Evolutionary conservation across 805 yeast genomes (phyloP), one percentile per base, ranked within the genome.

Genomic region (Candida schatavii): DNA sequence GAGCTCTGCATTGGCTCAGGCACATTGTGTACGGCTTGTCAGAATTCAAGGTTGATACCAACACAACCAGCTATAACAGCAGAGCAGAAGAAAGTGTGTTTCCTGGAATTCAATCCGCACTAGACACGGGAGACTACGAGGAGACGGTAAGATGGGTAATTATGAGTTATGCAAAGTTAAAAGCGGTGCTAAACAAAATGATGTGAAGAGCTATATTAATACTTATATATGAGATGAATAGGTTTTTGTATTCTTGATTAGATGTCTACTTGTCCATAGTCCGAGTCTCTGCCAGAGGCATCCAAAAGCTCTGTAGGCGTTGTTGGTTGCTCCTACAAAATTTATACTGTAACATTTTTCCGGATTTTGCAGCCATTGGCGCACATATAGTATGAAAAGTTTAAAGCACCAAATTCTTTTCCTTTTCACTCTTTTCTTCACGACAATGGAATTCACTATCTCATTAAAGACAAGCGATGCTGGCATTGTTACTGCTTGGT

Each of bases 401-500:
- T 33, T 15, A 19, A 33, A 33, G 18, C 19, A 11, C 36, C 5
- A 20, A 18, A 19, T 13, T 33, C 19, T 10, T 27, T n/a, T 14
- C 6, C 7, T 23, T 18, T 35, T 13, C 21, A 22, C 27, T 19
- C 15, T n/a, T n/a, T n/a, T n/a, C 22, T n/a, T 35, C 25, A 15
- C 18, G 15, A 11, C 15, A 13, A 35, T 35, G 38, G 19, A 17
- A 13, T 36, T 15, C n/a, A 20, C 14, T 18, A 26, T 33, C n/a
- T 13, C 19, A 11, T 20, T 38, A 19, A 13, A 5, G n/a, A 29
- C 9, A 11, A 20, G 35, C 35, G 23, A 36, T 19, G 9, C 39
- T 19, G 56, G 55, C 3, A 37, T 55, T 14, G 51, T 47, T 6
- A 48, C 53, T 3, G 68, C 68, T 0, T 66, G 72, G 72, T 43